Base-by-base conservation (phyloP, 2,329 filamentous ascomycete genomes). In the Aspergillus thermomutatus region DNA sequence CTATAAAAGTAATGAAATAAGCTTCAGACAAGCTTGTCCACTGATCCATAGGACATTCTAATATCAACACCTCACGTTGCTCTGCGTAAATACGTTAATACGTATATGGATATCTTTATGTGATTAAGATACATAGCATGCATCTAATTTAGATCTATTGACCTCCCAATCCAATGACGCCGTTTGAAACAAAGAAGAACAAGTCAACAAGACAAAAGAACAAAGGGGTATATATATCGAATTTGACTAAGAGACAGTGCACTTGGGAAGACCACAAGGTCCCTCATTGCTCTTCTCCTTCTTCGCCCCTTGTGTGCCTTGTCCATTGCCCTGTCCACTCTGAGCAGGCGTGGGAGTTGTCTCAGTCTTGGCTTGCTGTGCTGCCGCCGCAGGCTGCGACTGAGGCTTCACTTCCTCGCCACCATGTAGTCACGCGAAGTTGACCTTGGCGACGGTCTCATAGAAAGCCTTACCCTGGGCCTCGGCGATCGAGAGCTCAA, bases 381-480 rank as follows among this genome's bases (percentile, higher is more conserved):
- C 69, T 43, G 71, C 60, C 47, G 58, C 62, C n/a, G 63, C 60
- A 50, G 62, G 70, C 61, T 54, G 67, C 52, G 66, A 65, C 58
- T 64, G 63, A 56, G 67, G 65, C 60, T 68, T 65, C 53, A 60
- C 60, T 57, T 70, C 68, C 52, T 73, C 66, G 56, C 81, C 76
- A 60, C 80, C 88, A 89, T 90, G 83, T 79, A 94, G 88, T 96
- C 90, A 96, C 67, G 83, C 83, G 60, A 84, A 82, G 75, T 79
- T 82, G 65, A 84, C 82, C 83, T 91, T 93, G 71, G 84, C 76
- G 54, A 96, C 83, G 58, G 83, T 80, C 75, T 89, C 78, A 78
- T 90, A 96, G 80, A 97, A 99, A 54, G 79, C 72, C 82, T 91
- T 87, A 76, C 94, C 94, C 80, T 99, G 94, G 66, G 83, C 83